Conservation (phyloP, 352 stramenopile species). For the Phytopythium kandeliae region DNA sequence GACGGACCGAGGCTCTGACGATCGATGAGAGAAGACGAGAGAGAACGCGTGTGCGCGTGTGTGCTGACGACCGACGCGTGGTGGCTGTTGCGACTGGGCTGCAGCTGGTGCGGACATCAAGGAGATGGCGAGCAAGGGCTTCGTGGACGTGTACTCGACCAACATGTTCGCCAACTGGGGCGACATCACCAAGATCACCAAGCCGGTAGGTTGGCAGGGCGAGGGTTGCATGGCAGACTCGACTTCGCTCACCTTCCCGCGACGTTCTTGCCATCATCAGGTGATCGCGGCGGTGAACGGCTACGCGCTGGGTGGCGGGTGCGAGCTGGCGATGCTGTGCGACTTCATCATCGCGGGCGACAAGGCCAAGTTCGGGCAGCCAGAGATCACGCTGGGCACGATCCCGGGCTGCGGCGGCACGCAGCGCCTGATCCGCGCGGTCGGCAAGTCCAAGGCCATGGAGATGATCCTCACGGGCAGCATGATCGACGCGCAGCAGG, state of each 20-base stretch:
- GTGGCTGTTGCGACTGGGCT: not conserved
- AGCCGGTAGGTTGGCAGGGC: conserved; percentile 51
- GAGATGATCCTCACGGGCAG: conserved; percentile 98
- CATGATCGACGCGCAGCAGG: conserved; percentile 95
- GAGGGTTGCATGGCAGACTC: too few relatives aligned
- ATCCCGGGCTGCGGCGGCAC: conserved; percentile 97
- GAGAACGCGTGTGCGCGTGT: too few relatives aligned
- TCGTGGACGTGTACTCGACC: conserved; percentile 90
- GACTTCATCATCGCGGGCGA: conserved; percentile 97
- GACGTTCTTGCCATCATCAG: conserved; percentile 11
- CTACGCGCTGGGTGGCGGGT: conserved; percentile 96
- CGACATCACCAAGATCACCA: conserved; percentile 92
- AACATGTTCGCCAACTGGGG: conserved; percentile 98
- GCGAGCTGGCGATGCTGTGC: conserved; percentile 98
- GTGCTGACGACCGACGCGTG: not conserved
- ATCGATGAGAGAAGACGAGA: not conserved
- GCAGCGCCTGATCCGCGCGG: conserved; percentile 94
- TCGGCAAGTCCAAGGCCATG: conserved; percentile 99
- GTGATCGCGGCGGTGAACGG: conserved; percentile 97
- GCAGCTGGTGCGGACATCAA: conserved; percentile 94
- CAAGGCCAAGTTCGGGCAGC: conserved; percentile 97
- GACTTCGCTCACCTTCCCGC: not conserved
- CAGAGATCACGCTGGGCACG: conserved; percentile 97
- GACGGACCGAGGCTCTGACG: too few relatives aligned
- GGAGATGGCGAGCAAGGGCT: conserved; percentile 94